These are phyloP conservation scores for Rhizoclosmatium sp. DNA, from an alignment of 192 early-diverging fungal species.

Conservation along the genomic window DNA sequence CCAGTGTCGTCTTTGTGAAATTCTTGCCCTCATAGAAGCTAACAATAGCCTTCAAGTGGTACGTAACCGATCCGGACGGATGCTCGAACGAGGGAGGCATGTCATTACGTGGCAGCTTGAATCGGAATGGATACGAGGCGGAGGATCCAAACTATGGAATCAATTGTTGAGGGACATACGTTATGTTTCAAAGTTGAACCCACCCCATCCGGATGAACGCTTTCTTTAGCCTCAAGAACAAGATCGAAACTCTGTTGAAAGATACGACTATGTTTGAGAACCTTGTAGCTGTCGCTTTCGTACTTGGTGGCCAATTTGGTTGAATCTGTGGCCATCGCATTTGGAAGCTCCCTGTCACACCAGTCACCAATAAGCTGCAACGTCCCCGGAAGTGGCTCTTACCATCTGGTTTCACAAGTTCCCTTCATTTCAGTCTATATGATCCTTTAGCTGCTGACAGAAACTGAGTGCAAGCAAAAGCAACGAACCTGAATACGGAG, in stretches of 20 bases:
- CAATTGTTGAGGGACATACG: neutral
- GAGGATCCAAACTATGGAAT: neutral
- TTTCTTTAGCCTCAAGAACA: constrained; percentile 20
- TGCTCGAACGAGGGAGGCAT: constrained; percentile 26
- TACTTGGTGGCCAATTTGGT: neutral
- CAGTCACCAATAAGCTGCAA: no score
- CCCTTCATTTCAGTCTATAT: no score
- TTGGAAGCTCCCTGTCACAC: no score
- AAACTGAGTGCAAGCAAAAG: no score
- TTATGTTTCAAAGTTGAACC: neutral
- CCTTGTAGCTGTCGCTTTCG: neutral
- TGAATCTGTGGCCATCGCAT: neutral
- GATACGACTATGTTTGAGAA: neutral
- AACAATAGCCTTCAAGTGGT: constrained; percentile 25
- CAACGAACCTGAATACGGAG: neutral
- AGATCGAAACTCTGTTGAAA: constrained; percentile 29
- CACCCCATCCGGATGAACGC: constrained; percentile 20
- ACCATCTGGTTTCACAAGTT: no score
- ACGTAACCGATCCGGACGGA: constrained; percentile 2
- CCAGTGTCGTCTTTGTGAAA: constrained; percentile 1
- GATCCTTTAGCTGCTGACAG: no score
- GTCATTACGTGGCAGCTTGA: constrained; percentile 19
- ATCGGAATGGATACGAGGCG: constrained; percentile 23
- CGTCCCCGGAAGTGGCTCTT: no score
- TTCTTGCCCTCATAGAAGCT: constrained; percentile 34